A percentile compares a stretch with the other conserved stretches of the same genome.
Conservation (phyloP, 1,139 yeast genomes). For the Scheffersomyces quercinus region DNA sequence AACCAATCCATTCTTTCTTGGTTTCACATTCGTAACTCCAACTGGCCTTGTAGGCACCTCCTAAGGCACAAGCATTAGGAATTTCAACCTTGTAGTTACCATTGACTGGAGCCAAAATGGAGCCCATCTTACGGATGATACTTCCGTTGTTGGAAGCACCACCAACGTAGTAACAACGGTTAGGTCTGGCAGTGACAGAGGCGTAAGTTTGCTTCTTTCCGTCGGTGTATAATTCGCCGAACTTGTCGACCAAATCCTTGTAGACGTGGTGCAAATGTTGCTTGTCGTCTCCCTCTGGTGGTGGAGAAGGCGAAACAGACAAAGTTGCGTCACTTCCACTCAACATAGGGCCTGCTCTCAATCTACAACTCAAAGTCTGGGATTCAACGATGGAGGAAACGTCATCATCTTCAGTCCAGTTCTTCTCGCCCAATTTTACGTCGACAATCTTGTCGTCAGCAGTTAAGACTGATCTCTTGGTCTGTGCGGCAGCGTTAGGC, state of each 20-base stretch:
- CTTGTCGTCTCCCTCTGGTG: slow-evolving; percentile 2
- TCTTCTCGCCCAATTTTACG: slow-evolving; percentile 16
- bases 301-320: slow-evolving; percentile 4
- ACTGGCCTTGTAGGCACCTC: slow-evolving; percentile 89
- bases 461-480: slow-evolving; percentile 47
- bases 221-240: slow-evolving; percentile 51
- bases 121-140: slow-evolving; percentile 67
- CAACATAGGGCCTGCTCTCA: slow-evolving; percentile 75
- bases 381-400: slow-evolving; percentile 80
- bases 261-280: slow-evolving; percentile 18
- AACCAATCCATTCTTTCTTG: slow-evolving; percentile 38
- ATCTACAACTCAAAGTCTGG: slow-evolving; percentile 81
- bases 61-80: slow-evolving; percentile 90
- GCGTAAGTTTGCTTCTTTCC: slow-evolving; percentile 45
- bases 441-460: slow-evolving; percentile 19
- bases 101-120: slow-evolving; percentile 61
- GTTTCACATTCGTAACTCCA: slow-evolving; percentile 56
- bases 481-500: slow-evolving; percentile 71
- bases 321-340: slow-evolving; percentile 6
- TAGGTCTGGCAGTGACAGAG: slow-evolving; percentile 58
- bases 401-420: slow-evolving; percentile 60
- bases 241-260: slow-evolving; percentile 25
- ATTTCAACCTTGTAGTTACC: slow-evolving; percentile 76
- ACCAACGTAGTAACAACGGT: slow-evolving; percentile 78
- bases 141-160: slow-evolving; percentile 78